Conservation (phyloP, 2,329 filamentous ascomycete genomes). For the Didymella sp. region DNA sequence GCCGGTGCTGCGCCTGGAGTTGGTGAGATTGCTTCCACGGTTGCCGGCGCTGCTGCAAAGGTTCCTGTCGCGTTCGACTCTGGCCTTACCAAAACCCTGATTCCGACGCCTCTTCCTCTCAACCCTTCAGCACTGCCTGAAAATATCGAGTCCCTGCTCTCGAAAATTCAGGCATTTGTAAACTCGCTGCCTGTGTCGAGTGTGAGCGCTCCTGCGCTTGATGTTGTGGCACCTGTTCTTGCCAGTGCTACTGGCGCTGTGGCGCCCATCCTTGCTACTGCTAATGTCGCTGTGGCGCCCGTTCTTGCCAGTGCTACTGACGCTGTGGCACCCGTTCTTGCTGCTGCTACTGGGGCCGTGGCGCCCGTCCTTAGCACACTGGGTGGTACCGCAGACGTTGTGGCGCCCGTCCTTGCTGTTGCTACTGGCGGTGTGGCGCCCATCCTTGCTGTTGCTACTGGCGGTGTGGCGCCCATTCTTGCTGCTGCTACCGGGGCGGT, state of each 20-base stretch:
- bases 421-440: too few relatives aligned
- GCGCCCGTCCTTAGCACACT: neutral
- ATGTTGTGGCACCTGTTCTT: neutral
- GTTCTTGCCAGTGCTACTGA: too few relatives aligned
- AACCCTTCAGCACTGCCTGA: neutral
- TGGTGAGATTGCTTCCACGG: neutral
- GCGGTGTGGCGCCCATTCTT: neutral
- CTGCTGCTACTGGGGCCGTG: too few relatives aligned
- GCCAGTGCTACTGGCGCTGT: neutral
- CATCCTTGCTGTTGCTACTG: neutral
- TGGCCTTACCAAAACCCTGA: neutral
- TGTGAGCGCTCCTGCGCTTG: neutral
- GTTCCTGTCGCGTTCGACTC: neutral
- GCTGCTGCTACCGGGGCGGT: neutral
- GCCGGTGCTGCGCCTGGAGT: neutral
- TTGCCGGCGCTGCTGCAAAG: neutral
- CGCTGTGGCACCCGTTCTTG: neutral
- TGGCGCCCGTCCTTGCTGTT: too few relatives aligned
- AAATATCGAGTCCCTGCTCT: neutral
- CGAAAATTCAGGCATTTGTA: neutral
- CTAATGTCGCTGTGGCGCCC: neutral
- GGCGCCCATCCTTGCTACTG: too few relatives aligned
- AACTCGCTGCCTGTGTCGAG: neutral
- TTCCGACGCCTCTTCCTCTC: neutral
- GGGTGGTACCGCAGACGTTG: too few relatives aligned